Conservation (phyloP, 2,329 filamentous ascomycete species). For the Xylaria polymorpha region DNA sequence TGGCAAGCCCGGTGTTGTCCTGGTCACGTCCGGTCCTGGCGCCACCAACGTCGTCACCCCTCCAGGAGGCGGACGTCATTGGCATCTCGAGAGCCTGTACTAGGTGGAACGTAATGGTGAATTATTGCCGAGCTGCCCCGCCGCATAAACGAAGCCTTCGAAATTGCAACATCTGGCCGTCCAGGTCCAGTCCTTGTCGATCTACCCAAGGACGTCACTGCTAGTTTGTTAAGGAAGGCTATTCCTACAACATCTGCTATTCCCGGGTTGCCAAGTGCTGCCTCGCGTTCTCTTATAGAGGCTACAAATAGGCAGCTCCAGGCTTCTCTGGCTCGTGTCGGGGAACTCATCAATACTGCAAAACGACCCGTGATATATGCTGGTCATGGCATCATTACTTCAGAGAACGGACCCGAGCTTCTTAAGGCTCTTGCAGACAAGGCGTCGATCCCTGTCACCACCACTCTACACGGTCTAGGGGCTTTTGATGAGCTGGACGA, state of each 20-base stretch:
- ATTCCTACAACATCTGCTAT: conserved; percentile 82
- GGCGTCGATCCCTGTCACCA: conserved; percentile 91
- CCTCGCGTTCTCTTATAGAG: conserved; percentile 82
- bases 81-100: conserved; percentile 96
- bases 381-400: conserved; percentile 86
- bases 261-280: conserved; percentile 85
- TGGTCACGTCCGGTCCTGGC: no score
- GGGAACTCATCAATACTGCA: conserved; percentile 83
- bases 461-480: conserved; percentile 92
- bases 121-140: no score
- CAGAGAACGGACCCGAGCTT: conserved; percentile 80
- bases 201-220: conserved; percentile 95
- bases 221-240: conserved; percentile 80
- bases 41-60: no score
- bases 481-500: conserved; percentile 92
- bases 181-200: conserved; percentile 96
- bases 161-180: conserved; percentile 94
- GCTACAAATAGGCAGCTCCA: conserved; percentile 78
- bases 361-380: conserved; percentile 97
- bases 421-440: conserved; percentile 91
- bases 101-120: conserved; percentile 99
- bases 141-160: conserved; percentile 96
- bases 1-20: no score
- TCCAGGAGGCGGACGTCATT: conserved; percentile 95
- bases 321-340: conserved; percentile 79